Percentiles rank a stretch among this genome's conserved stretches.
Conservation (phyloP, 805 yeast species). For the Ogataea siamensis region DNA sequence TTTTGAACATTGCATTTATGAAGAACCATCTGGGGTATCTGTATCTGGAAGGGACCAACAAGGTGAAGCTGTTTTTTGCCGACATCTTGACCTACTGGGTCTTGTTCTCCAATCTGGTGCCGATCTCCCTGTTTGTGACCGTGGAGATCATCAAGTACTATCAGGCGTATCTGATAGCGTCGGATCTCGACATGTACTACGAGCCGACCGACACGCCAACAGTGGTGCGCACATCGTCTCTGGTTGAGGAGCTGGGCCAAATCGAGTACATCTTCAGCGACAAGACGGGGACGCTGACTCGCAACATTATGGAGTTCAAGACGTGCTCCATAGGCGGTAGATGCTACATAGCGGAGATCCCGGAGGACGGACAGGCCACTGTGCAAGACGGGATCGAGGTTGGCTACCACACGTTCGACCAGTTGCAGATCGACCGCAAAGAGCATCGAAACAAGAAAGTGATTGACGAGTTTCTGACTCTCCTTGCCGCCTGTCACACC, state of each 20-base stretch:
- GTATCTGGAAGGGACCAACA: conserved; percentile 63
- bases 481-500: conserved; percentile 92
- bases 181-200: conserved; percentile 91
- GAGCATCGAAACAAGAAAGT: conserved; percentile 39
- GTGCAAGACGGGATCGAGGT: conserved; percentile 74
- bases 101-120: conserved; percentile 93
- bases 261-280: conserved; percentile 95
- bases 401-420: conserved; percentile 73
- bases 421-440: conserved; percentile 47
- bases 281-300: conserved; percentile 93
- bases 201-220: conserved; percentile 90
- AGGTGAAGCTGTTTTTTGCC: conserved; percentile 70
- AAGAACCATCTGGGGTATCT: conserved; percentile 59
- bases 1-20: conserved; percentile 61
- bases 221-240: conserved; percentile 88
- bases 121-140: conserved; percentile 93
- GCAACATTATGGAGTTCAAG: conserved; percentile 96
- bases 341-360: conserved; percentile 83
- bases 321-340: conserved; percentile 91
- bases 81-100: conserved; percentile 95
- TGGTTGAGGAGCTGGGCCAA: conserved; percentile 97
- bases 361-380: conserved; percentile 81
- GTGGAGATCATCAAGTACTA: conserved; percentile 94
- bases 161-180: conserved; percentile 90
- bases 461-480: conserved; percentile 77